Percentiles rank a stretch among this genome's conserved stretches.
These are phyloP conservation scores for Mucor lusitanicus DNA, from an alignment of 371 early-diverging fungal species.

Conservation along the genomic window DNA sequence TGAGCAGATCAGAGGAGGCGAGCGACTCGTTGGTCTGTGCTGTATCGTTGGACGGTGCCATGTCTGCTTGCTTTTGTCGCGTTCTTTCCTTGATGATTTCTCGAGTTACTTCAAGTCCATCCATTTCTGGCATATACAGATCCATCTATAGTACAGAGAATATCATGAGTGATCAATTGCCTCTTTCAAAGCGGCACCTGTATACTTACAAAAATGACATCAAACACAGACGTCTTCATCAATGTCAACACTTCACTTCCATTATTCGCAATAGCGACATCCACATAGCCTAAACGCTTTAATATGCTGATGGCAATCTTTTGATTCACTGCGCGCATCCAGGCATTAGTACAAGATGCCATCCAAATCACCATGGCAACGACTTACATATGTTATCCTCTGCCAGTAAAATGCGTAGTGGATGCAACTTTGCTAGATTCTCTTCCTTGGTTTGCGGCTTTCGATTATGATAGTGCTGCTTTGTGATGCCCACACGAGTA, in stretches of 20 bases:
- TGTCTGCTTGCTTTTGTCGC: conserved; percentile 1
- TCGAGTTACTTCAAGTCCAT: conserved; percentile 50
- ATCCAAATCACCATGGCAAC: not conserved
- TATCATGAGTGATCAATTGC: not conserved
- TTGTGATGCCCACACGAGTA: conserved; percentile 24
- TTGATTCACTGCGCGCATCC: conserved; percentile 48
- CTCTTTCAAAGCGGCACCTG: not conserved
- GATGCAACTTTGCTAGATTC: conserved; percentile 39
- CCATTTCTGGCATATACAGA: conserved; percentile 57
- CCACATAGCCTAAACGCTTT: conserved; percentile 56
- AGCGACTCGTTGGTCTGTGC: not conserved
- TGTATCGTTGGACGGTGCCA: not conserved
- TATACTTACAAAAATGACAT: conserved; percentile 48
- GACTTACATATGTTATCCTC: conserved; percentile 55
- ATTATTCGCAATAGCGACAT: conserved; percentile 56
- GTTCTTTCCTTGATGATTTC: conserved; percentile 39
- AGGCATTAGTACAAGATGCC: not conserved
- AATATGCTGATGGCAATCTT: conserved; percentile 60
- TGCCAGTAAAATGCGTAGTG: conserved; percentile 46
- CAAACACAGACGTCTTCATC: conserved; percentile 44
- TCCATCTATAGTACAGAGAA: conserved; percentile 37
- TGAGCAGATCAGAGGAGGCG: conserved; percentile 18
- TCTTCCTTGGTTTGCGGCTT: conserved; percentile 39
- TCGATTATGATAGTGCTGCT: conserved; percentile 31
- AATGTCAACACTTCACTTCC: conserved; percentile 54